Conservation (phyloP, 257 asterid genomes). For the Nicotiana paniculata region DNA sequence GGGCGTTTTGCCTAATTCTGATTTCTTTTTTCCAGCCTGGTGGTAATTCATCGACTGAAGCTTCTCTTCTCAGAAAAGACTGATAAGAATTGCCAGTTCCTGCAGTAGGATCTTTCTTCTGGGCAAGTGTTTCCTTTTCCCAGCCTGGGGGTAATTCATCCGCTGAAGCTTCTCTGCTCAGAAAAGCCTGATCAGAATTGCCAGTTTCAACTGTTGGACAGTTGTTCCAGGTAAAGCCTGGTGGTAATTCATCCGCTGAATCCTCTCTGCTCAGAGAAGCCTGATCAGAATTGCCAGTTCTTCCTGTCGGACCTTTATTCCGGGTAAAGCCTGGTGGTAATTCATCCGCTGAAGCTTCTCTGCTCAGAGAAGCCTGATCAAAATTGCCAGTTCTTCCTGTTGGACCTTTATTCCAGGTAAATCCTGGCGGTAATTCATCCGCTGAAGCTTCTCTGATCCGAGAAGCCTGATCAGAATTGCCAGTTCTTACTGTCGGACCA, state of each 20-base stretch:
- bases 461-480: neutral
- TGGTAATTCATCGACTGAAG: slow-evolving; percentile 44
- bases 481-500: neutral
- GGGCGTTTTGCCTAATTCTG: slow-evolving; percentile 31
- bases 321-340: neutral
- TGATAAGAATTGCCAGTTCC: neutral
- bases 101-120: neutral
- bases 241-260: neutral
- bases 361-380: neutral
- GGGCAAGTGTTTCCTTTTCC: neutral
- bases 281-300: neutral
- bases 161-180: neutral
- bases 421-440: neutral
- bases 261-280: neutral
- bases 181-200: neutral
- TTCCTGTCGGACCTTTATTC: neutral
- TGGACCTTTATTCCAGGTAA: neutral
- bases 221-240: neutral
- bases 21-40: slow-evolving; percentile 67
- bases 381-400: neutral
- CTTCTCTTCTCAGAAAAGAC: slow-evolving; percentile 5
- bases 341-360: neutral
- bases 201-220: neutral
- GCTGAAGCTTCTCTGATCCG: neutral
- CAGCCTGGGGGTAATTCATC: neutral